phyloP scores from a whole-genome alignment of 129 eudicot species.

The Flaveria sonorensis region DNA sequence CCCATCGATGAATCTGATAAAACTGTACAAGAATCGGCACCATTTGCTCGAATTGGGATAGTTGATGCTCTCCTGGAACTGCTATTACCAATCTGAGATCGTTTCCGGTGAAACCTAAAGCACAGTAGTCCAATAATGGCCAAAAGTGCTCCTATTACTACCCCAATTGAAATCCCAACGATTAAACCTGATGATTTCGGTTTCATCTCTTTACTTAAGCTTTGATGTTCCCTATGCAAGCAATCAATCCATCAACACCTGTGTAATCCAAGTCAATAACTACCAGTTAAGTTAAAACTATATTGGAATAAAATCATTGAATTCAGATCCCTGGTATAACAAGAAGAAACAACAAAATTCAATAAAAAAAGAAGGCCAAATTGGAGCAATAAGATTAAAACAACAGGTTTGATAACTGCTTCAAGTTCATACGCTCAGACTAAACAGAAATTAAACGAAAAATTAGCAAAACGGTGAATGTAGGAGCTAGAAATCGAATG shows the following conservation, averaged over 20 bases:
- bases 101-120: conserved; percentile 68
- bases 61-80: conserved; percentile 79
- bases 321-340: conserved; percentile 9
- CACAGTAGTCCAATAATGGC: conserved; percentile 65
- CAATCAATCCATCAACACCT: conserved; percentile 33
- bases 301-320: not conserved
- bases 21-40: conserved; percentile 72
- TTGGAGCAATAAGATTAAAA: not conserved
- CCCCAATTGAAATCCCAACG: conserved; percentile 86
- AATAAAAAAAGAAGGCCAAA: not conserved
- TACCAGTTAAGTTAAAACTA: not conserved
- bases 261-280: not conserved
- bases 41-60: conserved; percentile 77
- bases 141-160: conserved; percentile 75
- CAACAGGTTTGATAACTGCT: conserved; percentile 1
- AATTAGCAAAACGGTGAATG: not conserved
- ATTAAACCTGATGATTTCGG: conserved; percentile 64
- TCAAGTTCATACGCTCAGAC: not conserved
- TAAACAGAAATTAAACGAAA: not conserved
- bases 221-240: conserved; percentile 23
- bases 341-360: not conserved
- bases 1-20: conserved; percentile 83
- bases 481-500: conserved; percentile 23
- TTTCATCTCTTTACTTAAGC: conserved; percentile 48
- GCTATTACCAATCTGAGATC: conserved; percentile 78